A percentile compares a stretch with the other conserved stretches of the same genome.
Conservation (phyloP, 176 grass and related monocot genomes). For the Aechmea fasciata region DNA sequence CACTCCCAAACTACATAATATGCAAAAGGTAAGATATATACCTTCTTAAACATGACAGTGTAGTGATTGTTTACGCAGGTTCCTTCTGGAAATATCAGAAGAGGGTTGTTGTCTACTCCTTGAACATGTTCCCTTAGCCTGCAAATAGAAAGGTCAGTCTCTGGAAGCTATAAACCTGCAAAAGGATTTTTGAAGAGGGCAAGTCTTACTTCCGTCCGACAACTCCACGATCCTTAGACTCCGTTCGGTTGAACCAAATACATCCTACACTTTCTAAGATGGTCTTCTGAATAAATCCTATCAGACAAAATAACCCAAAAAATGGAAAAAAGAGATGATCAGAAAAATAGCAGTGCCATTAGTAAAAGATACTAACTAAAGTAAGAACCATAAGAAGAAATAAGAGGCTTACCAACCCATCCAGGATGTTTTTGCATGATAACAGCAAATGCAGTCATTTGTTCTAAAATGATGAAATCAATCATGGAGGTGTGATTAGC, state of each 20-base stretch:
- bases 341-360: slow-evolving; percentile 11
- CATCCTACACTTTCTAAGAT: slow-evolving; percentile 89
- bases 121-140: slow-evolving; percentile 89
- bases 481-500: slow-evolving; percentile 99
- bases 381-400: neutral
- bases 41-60: slow-evolving; percentile 99
- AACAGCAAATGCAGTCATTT: slow-evolving; percentile 99
- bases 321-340: slow-evolving; percentile 4
- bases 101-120: slow-evolving; percentile 72
- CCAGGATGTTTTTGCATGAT: slow-evolving; percentile 99
- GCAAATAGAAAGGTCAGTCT: slow-evolving; percentile 8
- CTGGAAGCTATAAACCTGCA: slow-evolving; percentile 1
- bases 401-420: slow-evolving; percentile 71
- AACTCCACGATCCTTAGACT: slow-evolving; percentile 90
- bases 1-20: neutral
- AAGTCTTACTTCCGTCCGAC: slow-evolving; percentile 58
- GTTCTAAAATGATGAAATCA: slow-evolving; percentile 98
- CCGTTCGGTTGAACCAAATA: slow-evolving; percentile 97
- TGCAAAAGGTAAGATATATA: slow-evolving; percentile 3
- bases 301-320: slow-evolving; percentile 5
- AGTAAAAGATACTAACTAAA: neutral
- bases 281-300: slow-evolving; percentile 96
- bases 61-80: slow-evolving; percentile 99
- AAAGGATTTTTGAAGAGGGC: neutral
- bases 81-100: slow-evolving; percentile 96